These are phyloP conservation scores for Phytophthora syringae DNA, from an alignment of 352 stramenopile species.

Conservation along the genomic window DNA sequence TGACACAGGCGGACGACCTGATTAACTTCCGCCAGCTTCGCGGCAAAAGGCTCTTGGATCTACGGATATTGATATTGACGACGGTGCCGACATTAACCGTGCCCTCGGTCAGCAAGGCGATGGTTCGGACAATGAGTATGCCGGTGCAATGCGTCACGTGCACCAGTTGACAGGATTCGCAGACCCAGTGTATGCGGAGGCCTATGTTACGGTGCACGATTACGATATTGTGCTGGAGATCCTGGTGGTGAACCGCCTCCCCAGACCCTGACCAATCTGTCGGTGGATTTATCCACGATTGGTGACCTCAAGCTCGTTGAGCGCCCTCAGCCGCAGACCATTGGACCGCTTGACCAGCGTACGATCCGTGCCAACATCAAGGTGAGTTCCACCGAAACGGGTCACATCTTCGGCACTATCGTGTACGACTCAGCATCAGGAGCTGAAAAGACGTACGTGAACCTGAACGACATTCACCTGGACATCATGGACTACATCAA, in stretches of 20 bases:
- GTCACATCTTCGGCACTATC: slow-evolving; percentile 99
- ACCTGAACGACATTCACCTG: slow-evolving; percentile 99
- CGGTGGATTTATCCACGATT: slow-evolving; percentile 99
- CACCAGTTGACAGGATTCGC: slow-evolving; percentile 99
- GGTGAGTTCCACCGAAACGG: slow-evolving; percentile 99
- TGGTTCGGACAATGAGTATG: slow-evolving; percentile 81
- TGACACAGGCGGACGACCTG: slow-evolving; percentile 93
- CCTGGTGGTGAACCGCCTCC: slow-evolving; percentile 98
- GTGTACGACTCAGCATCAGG: slow-evolving; percentile 97
- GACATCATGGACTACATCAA: slow-evolving; percentile 99
- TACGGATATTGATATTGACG: slow-evolving; percentile 98
- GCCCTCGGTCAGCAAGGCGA: slow-evolving; percentile 91
- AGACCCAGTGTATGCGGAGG: slow-evolving; percentile 99
- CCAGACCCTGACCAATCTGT: slow-evolving; percentile 98
- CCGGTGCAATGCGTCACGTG: slow-evolving; percentile 95
- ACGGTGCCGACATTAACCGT: slow-evolving; percentile 96
- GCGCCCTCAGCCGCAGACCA: slow-evolving; percentile 96
- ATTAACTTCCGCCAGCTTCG: slow-evolving; percentile 98
- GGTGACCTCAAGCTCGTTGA: slow-evolving; percentile 99
- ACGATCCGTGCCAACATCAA: slow-evolving; percentile 99
- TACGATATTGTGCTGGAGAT: slow-evolving; percentile 99
- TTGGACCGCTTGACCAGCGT: slow-evolving; percentile 97
- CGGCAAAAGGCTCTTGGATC: slow-evolving; percentile 91
- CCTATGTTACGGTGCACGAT: slow-evolving; percentile 99
- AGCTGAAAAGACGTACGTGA: slow-evolving; percentile 98